These are phyloP conservation scores for Nothophaeocryptopus gaeumannii DNA, from an alignment of 2,329 filamentous ascomycete genomes.

Conservation along the genomic window DNA sequence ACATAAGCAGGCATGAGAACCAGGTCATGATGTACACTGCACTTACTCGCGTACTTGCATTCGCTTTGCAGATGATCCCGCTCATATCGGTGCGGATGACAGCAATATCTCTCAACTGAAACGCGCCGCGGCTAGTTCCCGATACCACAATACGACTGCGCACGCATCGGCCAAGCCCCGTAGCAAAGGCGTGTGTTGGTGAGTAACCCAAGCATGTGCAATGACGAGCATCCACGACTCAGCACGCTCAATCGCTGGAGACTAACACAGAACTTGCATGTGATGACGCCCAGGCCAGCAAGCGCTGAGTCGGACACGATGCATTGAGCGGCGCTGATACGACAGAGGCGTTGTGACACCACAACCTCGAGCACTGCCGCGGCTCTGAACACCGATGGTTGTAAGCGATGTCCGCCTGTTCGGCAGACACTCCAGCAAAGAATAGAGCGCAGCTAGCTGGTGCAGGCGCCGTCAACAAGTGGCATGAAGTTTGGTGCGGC, in stretches of 20 bases:
- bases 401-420: not conserved
- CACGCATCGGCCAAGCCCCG: too few species aligned
- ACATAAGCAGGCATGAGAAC: too few species aligned
- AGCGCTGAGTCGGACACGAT: not conserved
- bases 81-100: not conserved
- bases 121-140: too few species aligned
- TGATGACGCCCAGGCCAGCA: not conserved
- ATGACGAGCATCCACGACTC: not conserved
- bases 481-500: conserved; percentile 6
- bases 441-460: not conserved
- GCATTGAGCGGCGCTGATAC: too few species aligned
- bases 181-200: too few species aligned
- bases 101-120: too few species aligned
- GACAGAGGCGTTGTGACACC: too few species aligned
- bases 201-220: too few species aligned
- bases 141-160: too few species aligned
- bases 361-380: not conserved
- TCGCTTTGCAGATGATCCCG: not conserved
- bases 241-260: not conserved
- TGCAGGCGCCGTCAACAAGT: not conserved
- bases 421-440: not conserved
- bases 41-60: too few species aligned
- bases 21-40: too few species aligned
- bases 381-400: not conserved
- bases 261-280: not conserved